Percentiles rank a stretch among this genome's conserved stretches.
These are phyloP conservation scores for Pistacia vera DNA, from an alignment of 345 rosid species.

Conservation along the genomic window DNA sequence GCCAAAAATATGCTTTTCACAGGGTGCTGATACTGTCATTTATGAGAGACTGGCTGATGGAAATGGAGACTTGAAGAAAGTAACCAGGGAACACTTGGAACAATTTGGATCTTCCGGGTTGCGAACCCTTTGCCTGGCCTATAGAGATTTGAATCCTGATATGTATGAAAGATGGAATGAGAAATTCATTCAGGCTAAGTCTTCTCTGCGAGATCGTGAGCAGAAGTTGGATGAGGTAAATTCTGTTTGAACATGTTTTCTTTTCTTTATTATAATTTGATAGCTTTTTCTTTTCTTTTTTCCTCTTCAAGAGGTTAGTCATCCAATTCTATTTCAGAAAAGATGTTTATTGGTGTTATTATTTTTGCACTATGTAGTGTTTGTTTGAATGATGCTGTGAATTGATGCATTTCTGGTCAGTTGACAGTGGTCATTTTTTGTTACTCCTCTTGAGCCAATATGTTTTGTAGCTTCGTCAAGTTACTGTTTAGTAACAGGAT, in stretches of 20 bases:
- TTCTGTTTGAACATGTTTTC: constrained; percentile 14
- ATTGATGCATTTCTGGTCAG: neutral
- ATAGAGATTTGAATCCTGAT: constrained; percentile 72
- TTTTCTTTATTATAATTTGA: constrained; percentile 1
- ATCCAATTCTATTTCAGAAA: neutral
- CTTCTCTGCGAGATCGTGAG: constrained; percentile 93
- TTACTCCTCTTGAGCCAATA: neutral
- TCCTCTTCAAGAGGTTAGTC: neutral
- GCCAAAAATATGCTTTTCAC: constrained; percentile 33
- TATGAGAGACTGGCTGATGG: constrained; percentile 85
- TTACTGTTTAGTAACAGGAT: neutral
- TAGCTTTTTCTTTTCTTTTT: neutral
- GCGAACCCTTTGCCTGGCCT: constrained; percentile 98
- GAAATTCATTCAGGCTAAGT: constrained; percentile 95
- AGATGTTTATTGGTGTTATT: constrained; percentile 4
- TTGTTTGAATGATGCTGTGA: neutral
- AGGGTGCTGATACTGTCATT: constrained; percentile 99
- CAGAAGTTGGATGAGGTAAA: constrained; percentile 96
- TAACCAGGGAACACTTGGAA: constrained; percentile 87
- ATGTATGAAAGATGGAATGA: constrained; percentile 94
- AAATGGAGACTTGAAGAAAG: constrained; percentile 66
- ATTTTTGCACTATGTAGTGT: neutral
- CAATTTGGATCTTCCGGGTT: constrained; percentile 95
- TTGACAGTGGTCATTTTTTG: neutral
- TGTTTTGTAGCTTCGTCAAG: neutral